Evolutionary conservation across 495 filamentous ascomycete genomes (phyloP).

Genomic region (Peziza echinospora): DNA sequence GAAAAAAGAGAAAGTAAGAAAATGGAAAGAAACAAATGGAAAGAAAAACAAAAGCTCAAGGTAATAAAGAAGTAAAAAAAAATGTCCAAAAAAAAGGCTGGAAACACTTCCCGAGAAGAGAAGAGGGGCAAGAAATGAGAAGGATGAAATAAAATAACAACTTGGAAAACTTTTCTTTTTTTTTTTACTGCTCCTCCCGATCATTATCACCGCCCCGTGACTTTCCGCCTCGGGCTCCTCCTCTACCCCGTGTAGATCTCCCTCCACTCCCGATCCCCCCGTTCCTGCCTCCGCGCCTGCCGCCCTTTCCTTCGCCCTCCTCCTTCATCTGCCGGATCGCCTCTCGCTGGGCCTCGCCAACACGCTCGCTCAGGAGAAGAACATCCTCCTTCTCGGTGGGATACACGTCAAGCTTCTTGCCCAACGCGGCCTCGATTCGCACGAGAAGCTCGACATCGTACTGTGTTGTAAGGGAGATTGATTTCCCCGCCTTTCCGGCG

Average conservation of each 20-base stretch:
- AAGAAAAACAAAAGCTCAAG: too few relatives aligned
- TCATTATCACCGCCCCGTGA: conserved; percentile 18
- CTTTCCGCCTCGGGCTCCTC: conserved; percentile 7
- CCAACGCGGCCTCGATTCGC: conserved; percentile 64
- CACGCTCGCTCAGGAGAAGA: conserved; percentile 57
- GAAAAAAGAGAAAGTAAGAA: too few relatives aligned
- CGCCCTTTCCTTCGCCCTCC: conserved; percentile 53
- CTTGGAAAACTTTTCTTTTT: too few relatives aligned
- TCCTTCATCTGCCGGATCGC: conserved; percentile 68
- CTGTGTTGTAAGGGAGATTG: conserved; percentile 64
- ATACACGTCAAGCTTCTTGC: conserved; percentile 50
- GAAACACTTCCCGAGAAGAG: too few relatives aligned
- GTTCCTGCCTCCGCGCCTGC: conserved; percentile 27
- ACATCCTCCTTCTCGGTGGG: conserved; percentile 57
- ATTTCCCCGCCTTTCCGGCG: conserved; percentile 69
- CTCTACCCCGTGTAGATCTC: conserved; percentile 1
- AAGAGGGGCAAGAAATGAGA: too few relatives aligned
- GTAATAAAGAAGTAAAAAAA: too few relatives aligned
- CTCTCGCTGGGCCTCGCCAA: conserved; percentile 65
- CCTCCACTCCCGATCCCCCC: conserved; percentile 11
- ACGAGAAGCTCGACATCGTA: conserved; percentile 79
- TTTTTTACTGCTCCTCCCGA: conserved; percentile 15
- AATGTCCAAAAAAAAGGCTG: too few relatives aligned
- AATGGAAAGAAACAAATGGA: too few relatives aligned
- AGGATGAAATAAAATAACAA: too few relatives aligned